Evolutionary conservation across 495 filamentous ascomycete species (phyloP).

Genomic region (Parmelia sp.): DNA sequence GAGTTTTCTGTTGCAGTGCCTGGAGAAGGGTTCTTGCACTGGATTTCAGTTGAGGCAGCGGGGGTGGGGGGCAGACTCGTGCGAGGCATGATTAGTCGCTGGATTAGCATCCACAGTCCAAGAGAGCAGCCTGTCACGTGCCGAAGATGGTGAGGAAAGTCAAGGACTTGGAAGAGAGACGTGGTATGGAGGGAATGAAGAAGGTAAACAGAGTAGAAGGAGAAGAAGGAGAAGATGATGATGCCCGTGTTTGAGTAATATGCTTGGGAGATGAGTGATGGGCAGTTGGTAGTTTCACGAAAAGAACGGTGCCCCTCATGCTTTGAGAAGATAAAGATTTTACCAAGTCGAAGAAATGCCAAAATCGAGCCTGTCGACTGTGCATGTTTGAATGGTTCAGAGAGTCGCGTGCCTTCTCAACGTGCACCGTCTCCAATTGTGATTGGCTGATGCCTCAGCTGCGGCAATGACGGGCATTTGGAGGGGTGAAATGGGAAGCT

Average conservation of each 20-base stretch:
- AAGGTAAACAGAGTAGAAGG: not conserved
- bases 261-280: not conserved
- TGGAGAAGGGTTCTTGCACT: slow-evolving; percentile 60
- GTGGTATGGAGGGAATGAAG: not conserved
- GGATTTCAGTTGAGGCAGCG: slow-evolving; percentile 74
- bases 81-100: slow-evolving; percentile 54
- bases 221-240: not conserved
- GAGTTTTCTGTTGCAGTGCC: slow-evolving; percentile 49
- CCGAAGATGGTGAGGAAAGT: not conserved
- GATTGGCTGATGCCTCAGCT: not conserved
- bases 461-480: not conserved
- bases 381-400: not conserved
- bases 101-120: slow-evolving; percentile 6
- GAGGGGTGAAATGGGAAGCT: not conserved
- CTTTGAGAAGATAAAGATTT: not conserved
- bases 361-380: too few relatives aligned
- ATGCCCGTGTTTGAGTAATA: too few relatives aligned
- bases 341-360: not conserved
- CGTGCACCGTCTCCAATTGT: not conserved
- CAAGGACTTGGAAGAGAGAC: not conserved
- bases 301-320: not conserved
- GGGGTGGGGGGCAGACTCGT: slow-evolving; percentile 72
- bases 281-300: not conserved
- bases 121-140: slow-evolving; percentile 8
- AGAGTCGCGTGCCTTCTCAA: slow-evolving; percentile 7